Evolutionary conservation across 495 filamentous ascomycete genomes (phyloP), one percentile per base, ranked within the genome.

Genomic region (Acidomyces sp.): DNA sequence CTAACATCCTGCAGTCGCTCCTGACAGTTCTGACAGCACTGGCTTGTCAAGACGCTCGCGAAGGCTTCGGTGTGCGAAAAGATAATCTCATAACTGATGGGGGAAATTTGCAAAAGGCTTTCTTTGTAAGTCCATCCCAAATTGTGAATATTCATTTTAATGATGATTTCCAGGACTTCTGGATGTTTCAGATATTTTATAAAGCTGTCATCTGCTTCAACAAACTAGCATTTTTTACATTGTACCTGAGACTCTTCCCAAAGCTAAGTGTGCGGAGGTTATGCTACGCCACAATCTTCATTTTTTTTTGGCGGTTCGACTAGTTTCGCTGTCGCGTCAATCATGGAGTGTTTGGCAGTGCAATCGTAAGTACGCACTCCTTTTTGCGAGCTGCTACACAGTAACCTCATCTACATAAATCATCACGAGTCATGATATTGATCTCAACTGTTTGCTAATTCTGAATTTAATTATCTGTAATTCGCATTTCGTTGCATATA

Each of bases 231-330:
- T 50, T 50, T 28, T 25, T 50, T 11, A 20, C 43, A 5, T 36
- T 50, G 13, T 50, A 50, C 32, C 35, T 45, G 18, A 34, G 46
- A 15, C 18, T 50, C 17, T 50, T 50, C 31, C 18, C 25, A 22
- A 35, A 12, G 4, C 13, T 15, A 2, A 1, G 16, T 2, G 40
- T 45, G 17, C 34, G 33, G 23, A 34, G 30, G 13, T 18, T 50
- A 10, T 39, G 34, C n/a, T 18, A 21, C n/a, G 28, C 22, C 24
- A 34, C 27, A 6, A 25, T 50, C 10, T 6, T 11, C 11, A 28
- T 34, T 9, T 12, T 34, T n/a, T 6, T 9, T 34, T 7, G 31
- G 12, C 20, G 31, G 31, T 18, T 15, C 31, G 13, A 18, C 20
- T 18, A 18, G 12, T 6, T 34, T 34, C 15, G 16, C 15, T 6